Percentiles rank a stretch among this genome's conserved stretches.
Conservation (phyloP, 176 grass and related monocot species). For the Aegilops longissima region DNA sequence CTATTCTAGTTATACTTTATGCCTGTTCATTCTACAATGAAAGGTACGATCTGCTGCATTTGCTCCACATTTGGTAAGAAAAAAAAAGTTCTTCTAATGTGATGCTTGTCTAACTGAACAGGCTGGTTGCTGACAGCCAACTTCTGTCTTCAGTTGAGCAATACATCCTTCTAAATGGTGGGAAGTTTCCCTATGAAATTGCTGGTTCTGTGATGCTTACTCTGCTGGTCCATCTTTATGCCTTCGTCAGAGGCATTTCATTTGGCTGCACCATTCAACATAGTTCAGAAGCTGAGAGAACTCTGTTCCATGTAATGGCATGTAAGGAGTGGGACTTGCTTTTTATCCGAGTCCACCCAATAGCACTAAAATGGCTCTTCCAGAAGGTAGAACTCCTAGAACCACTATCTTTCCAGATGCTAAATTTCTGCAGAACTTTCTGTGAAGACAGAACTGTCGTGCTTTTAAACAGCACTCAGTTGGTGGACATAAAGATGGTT, state of each 20-base stretch:
- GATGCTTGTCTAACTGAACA: conserved; percentile 42
- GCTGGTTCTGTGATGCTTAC: conserved; percentile 61
- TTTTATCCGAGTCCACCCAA: conserved; percentile 48
- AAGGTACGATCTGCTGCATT: conserved; percentile 54
- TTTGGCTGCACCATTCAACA: conserved; percentile 36
- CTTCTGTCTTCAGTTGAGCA: conserved; percentile 89
- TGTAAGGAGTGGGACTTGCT: conserved; percentile 74
- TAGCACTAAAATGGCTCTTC: conserved; percentile 88
- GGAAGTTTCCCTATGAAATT: conserved; percentile 48
- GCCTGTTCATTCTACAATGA: conserved; percentile 71
- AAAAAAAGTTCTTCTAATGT: conserved; percentile 22
- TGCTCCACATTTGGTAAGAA: conserved; percentile 3
- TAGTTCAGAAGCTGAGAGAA: conserved; percentile 82
- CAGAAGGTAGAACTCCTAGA: conserved; percentile 61
- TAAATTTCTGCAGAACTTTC: conserved; percentile 75
- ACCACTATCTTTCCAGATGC: conserved; percentile 59
- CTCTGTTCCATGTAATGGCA: conserved; percentile 60
- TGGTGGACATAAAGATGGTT: conserved; percentile 70
- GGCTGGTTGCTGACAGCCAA: conserved; percentile 67
- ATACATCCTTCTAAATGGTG: conserved; percentile 87
- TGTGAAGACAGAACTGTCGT: conserved; percentile 46
- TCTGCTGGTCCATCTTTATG: conserved; percentile 82
- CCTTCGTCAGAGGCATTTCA: conserved; percentile 65
- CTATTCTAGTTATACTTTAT: conserved; percentile 79
- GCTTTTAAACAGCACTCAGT: conserved; percentile 40